Conservation (phyloP, 2,329 filamentous ascomycete species). For the Colletotrichum eleusines region DNA sequence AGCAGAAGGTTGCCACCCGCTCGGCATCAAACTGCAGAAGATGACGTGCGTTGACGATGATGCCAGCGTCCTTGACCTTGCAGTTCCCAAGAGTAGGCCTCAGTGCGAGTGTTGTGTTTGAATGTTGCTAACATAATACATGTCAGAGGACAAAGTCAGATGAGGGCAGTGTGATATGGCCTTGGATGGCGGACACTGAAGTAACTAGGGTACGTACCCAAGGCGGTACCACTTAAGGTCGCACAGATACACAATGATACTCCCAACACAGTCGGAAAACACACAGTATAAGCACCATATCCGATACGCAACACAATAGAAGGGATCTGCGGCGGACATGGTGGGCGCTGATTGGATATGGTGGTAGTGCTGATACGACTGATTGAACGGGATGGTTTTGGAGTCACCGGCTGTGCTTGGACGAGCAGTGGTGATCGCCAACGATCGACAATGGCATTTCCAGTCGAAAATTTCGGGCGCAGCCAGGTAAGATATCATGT, state of each 20-base stretch:
- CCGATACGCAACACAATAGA: too few relatives aligned
- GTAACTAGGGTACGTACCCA: too few relatives aligned
- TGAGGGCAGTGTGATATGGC: background rate
- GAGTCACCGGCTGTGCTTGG: background rate
- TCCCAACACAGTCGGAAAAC: too few relatives aligned
- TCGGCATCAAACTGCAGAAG: background rate
- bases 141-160: background rate
- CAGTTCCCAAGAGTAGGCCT: background rate
- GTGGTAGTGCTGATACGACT: conserved; percentile 2
- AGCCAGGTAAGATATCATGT: background rate
- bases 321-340: background rate
- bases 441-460: conserved; percentile 23
- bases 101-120: background rate
- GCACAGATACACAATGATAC: too few relatives aligned
- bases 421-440: conserved; percentile 10
- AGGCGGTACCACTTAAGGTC: too few relatives aligned
- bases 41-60: background rate
- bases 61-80: background rate
- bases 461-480: background rate
- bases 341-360: background rate
- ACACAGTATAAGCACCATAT: too few relatives aligned
- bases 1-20: background rate
- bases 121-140: background rate
- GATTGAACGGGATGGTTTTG: conserved; percentile 1
- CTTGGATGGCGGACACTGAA: background rate